phyloP scores from a whole-genome alignment of 495 filamentous ascomycete species.

The Xylaria cubensis region DNA sequence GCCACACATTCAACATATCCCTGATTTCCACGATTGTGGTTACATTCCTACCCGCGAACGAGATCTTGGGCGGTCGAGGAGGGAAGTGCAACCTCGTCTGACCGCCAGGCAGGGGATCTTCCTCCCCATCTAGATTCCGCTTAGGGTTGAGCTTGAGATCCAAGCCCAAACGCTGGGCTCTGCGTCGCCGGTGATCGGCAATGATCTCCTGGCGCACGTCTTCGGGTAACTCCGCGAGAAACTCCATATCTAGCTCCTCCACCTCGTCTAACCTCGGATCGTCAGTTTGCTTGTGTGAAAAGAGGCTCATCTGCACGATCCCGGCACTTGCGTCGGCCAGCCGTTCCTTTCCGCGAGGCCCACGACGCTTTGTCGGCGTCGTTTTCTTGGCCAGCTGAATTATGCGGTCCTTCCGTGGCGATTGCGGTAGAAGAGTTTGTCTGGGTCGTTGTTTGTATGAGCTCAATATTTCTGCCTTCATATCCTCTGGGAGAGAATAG shows the following conservation, averaged over 20 bases:
- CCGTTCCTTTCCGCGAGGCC: constrained; percentile 50
- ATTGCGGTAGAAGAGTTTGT: constrained; percentile 60
- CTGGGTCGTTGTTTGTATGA: constrained; percentile 60
- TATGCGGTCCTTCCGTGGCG: constrained; percentile 61
- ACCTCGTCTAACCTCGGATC: constrained; percentile 30
- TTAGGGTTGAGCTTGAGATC: constrained; percentile 32
- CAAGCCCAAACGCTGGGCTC: constrained; percentile 44
- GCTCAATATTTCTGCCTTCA: constrained; percentile 78
- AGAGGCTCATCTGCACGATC: constrained; percentile 72
- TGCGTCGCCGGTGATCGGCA: constrained; percentile 68
- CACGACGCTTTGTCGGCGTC: constrained; percentile 66
- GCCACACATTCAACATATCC: constrained; percentile 67
- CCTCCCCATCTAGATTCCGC: constrained; percentile 22
- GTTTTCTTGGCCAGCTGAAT: constrained; percentile 57
- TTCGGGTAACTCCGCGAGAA: constrained; percentile 81
- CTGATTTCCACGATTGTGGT: constrained; percentile 43
- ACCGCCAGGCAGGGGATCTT: constrained; percentile 26
- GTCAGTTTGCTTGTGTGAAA: constrained; percentile 45
- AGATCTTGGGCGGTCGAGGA: constrained; percentile 41
- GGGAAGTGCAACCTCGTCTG: constrained; percentile 48
- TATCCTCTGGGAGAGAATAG: constrained; percentile 78
- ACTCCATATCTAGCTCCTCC: constrained; percentile 67
- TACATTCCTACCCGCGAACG: constrained; percentile 37
- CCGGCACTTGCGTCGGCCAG: constrained; percentile 53
- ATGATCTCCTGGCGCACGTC: constrained; percentile 81